Evolutionary conservation across 202 grass and related monocot species (phyloP), one percentile per base, ranked within the genome.

Genomic region (Saccharum hybrid): DNA sequence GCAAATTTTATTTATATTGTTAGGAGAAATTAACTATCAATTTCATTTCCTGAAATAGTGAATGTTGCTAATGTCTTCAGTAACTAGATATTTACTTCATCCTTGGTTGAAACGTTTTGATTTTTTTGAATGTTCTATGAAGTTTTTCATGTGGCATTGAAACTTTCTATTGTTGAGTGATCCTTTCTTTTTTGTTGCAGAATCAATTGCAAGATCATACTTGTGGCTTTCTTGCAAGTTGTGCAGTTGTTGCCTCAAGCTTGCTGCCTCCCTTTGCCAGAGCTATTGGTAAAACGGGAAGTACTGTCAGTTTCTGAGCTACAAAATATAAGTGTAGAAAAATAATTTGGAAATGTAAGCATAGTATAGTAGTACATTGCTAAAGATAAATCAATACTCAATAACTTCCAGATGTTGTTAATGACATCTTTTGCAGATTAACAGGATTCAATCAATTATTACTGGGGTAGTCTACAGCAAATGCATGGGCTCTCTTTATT

Each of bases 241-340:
- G 75, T 84, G 94, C 86, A 97, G 86, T 97, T 92, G 92, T 80
- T 97, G 94, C 87, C 92, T 97, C 90, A 97, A 97, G 92, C 90
- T 97, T 92, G 92, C 86, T 97, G 86, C 84, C 90, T 97, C 90
- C 88, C 84, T 94, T 88, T 97, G 94, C 94, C 92, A 94, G 67
- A 97, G 70, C 94, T 97, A 71, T 85, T 48, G 45, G 56, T 40
- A 85, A 87, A 86, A 73, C 19, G 78, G 10, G 71, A 87, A 63
- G 51, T 81, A 70, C 10, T 41, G 71, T 79, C 56, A 90, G 78
- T 85, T 85, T 86, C 15, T 82, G 26, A 68, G 15, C 39, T 56
- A 36, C 14, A 52, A 66, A 65, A 49, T 52, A 21, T 30, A 18
- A n/a, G 8, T n/a, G 23, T 73, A 63, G 10, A 78, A 63, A 64